These are phyloP conservation scores for Colletotrichum sp. DNA, from an alignment of 2,329 filamentous ascomycete genomes.

Conservation along the genomic window DNA sequence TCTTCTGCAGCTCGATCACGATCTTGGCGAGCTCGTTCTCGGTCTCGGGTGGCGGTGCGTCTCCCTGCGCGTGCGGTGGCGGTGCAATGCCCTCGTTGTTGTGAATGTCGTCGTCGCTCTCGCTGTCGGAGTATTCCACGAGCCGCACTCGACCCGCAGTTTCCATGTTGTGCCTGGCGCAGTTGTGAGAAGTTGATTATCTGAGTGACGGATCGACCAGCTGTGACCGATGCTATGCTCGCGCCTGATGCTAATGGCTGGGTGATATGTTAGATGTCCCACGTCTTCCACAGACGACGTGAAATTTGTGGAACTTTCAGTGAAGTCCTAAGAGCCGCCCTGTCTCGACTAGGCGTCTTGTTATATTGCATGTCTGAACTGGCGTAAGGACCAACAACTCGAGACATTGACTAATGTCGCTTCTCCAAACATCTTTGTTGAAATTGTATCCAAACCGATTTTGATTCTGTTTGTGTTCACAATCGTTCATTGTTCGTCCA, in stretches of 20 bases:
- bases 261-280: background rate
- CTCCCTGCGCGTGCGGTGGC: background rate
- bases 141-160: rapidly evolving
- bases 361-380: background rate
- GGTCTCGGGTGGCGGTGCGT: background rate
- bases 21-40: background rate
- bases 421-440: background rate
- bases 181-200: background rate
- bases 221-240: background rate
- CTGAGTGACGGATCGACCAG: background rate
- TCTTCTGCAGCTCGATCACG: background rate
- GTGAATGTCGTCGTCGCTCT: background rate
- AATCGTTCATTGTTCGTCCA: background rate
- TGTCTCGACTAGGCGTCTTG: background rate
- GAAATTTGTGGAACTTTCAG: background rate
- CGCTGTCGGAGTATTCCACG: background rate
- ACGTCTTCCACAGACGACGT: background rate
- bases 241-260: background rate
- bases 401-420: too few species aligned
- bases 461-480: background rate
- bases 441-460: background rate
- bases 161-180: background rate
- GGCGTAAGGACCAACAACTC: background rate
- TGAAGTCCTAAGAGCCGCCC: background rate
- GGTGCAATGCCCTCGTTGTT: background rate